Percentiles rank a stretch among this genome's conserved stretches.
phyloP scores from a whole-genome alignment of 148 eudicot genomes.

The Chenopodium album region DNA sequence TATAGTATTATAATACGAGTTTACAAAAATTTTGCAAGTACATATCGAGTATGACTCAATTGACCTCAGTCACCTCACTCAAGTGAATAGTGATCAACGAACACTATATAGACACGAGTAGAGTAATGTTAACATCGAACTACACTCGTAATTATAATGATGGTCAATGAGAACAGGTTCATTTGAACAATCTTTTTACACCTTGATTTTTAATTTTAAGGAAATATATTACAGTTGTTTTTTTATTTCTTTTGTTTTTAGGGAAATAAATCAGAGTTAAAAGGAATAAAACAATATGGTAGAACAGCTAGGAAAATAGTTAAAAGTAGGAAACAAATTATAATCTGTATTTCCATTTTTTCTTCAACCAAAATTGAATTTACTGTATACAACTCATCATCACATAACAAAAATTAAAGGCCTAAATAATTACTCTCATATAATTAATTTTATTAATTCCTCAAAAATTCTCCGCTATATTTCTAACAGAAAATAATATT shows the following conservation, averaged over 20 bases:
- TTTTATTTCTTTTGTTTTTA: no score
- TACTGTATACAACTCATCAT: constrained; percentile 29
- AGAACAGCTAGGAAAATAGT: constrained; percentile 1
- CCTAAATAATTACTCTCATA: constrained; percentile 13
- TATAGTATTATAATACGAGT: no score
- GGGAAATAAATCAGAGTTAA: neutral
- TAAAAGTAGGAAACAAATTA: neutral
- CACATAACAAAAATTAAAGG: neutral
- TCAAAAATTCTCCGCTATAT: constrained; percentile 15
- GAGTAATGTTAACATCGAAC: no score
- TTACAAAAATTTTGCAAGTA: no score
- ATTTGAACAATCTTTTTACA: no score
- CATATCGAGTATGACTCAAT: no score
- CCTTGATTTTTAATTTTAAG: no score
- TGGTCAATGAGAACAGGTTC: neutral
- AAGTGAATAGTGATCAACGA: no score
- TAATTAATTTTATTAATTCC: neutral
- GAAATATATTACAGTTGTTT: no score
- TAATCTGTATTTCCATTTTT: constrained; percentile 16
- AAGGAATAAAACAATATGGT: neutral
- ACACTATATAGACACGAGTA: no score
- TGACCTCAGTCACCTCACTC: no score
- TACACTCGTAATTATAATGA: no score
- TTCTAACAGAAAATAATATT: constrained; percentile 1
- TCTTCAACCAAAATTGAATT: constrained; percentile 21